phyloP scores from a whole-genome alignment of 768 basidiomycete genomes.

The Lactifluus hygrophoroides region DNA sequence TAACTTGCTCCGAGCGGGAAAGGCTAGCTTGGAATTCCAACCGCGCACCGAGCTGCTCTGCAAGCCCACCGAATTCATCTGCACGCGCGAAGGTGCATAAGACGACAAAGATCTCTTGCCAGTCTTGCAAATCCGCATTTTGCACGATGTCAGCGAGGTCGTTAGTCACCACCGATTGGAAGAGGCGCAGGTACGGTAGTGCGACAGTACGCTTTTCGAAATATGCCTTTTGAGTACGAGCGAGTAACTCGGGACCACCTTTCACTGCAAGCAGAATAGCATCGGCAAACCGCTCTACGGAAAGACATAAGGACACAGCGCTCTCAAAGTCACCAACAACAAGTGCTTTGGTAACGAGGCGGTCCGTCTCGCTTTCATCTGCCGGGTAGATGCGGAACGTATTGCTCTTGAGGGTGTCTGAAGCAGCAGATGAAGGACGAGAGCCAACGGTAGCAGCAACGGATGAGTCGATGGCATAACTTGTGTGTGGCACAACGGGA shows the following conservation, averaged over 20 bases:
- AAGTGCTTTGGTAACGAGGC: conserved; percentile 83
- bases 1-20: conserved; percentile 40
- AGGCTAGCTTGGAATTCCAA: conserved; percentile 79
- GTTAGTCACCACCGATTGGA: conserved; percentile 88
- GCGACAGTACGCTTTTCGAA: conserved; percentile 73
- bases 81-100: conserved; percentile 85
- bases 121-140: conserved; percentile 89
- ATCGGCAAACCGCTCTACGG: conserved; percentile 85
- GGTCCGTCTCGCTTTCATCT: conserved; percentile 82
- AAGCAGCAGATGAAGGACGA: conserved; percentile 71
- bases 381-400: conserved; percentile 86
- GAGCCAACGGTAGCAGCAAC: conserved; percentile 96
- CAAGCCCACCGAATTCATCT: conserved; percentile 80
- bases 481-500: conserved; percentile 67
- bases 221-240: conserved; percentile 86
- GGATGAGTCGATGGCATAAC: conserved; percentile 76
- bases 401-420: conserved; percentile 64
- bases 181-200: conserved; percentile 83
- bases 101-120: conserved; percentile 95
- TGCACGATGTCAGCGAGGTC: conserved; percentile 93
- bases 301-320: conserved; percentile 86
- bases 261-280: conserved; percentile 90
- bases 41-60: conserved; percentile 85
- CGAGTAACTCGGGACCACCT: conserved; percentile 80
- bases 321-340: conserved; percentile 94